Evolutionary conservation across 1,284 basidiomycete genomes (phyloP).

Genomic region (Athelia psychrophila): DNA sequence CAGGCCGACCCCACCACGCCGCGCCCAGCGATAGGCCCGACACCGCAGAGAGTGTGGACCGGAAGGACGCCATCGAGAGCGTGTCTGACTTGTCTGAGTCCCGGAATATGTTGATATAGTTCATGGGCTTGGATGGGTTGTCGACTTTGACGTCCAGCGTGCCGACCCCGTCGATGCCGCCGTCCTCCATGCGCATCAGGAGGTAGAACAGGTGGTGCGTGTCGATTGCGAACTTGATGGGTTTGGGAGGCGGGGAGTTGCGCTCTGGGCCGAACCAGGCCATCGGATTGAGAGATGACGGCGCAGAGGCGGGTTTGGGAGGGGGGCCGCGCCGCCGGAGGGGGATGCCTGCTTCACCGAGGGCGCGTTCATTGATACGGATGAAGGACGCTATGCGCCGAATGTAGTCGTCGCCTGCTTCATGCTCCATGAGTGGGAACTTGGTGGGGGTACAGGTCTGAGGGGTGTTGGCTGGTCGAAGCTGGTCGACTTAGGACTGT

Average conservation of each 20-base stretch:
- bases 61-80: conserved; percentile 75
- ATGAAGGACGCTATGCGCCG: conserved; percentile 67
- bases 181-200: conserved; percentile 81
- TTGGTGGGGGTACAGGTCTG: too few relatives aligned
- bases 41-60: conserved; percentile 75
- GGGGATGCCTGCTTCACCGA: conserved; percentile 59
- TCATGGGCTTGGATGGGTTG: conserved; percentile 70
- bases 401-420: conserved; percentile 73
- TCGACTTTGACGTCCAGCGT: conserved; percentile 78
- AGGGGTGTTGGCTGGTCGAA: too few relatives aligned
- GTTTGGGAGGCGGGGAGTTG: conserved; percentile 37
- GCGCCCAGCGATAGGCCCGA: conserved; percentile 71
- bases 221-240: conserved; percentile 69
- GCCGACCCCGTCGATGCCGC: conserved; percentile 72
- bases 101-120: conserved; percentile 61
- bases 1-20: conserved; percentile 65
- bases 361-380: conserved; percentile 62
- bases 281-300: conserved; percentile 54
- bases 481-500: too few relatives aligned
- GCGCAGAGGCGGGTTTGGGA: conserved; percentile 25
- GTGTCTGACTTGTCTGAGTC: conserved; percentile 67
- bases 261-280: conserved; percentile 55
- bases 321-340: conserved; percentile 46
- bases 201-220: conserved; percentile 86
- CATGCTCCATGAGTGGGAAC: conserved; percentile 46